These are phyloP conservation scores for Fomitopsis palustris DNA, from an alignment of 1,284 basidiomycete genomes.

Conservation along the genomic window DNA sequence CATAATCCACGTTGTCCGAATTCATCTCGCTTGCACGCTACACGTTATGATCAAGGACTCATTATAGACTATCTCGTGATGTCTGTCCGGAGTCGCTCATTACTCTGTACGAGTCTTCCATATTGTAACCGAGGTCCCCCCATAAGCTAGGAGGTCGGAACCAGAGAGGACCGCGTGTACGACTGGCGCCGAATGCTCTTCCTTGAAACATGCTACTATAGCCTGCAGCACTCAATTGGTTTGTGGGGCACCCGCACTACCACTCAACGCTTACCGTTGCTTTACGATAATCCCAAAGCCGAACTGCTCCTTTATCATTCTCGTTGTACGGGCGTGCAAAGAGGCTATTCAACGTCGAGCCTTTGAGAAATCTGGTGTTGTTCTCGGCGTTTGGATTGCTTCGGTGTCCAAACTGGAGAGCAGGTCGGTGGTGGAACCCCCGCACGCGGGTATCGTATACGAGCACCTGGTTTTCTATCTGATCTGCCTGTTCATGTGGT, in stretches of 20 bases:
- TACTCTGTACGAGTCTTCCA: slow-evolving; percentile 15
- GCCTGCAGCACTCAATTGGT: slow-evolving; percentile 23
- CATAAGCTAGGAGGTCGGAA: slow-evolving; percentile 39
- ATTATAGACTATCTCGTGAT: not conserved
- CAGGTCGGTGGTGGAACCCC: slow-evolving; percentile 36
- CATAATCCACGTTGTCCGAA: not conserved
- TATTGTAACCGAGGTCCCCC: slow-evolving; percentile 38
- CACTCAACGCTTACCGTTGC: slow-evolving; percentile 32
- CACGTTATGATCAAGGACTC: not conserved
- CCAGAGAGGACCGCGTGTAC: slow-evolving; percentile 41
- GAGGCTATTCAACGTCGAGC: slow-evolving; percentile 30
- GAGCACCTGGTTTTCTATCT: slow-evolving; percentile 45
- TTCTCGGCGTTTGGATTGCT: slow-evolving; percentile 9
- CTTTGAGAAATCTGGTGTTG: slow-evolving; percentile 20
- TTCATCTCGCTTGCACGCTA: not conserved
- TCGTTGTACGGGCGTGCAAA: slow-evolving; percentile 47
- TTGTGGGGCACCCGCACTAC: slow-evolving; percentile 1
- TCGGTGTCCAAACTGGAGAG: slow-evolving; percentile 43
- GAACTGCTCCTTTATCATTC: slow-evolving; percentile 28
- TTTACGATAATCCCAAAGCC: slow-evolving; percentile 50
- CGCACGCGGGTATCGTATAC: slow-evolving; percentile 42
- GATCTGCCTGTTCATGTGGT: slow-evolving; percentile 37
- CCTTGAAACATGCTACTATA: slow-evolving; percentile 29
- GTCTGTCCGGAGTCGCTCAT: slow-evolving; percentile 6
- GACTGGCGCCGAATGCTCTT: slow-evolving; percentile 32